These are phyloP conservation scores for Solidago caesia DNA, from an alignment of 129 eudicot genomes.

Conservation along the genomic window DNA sequence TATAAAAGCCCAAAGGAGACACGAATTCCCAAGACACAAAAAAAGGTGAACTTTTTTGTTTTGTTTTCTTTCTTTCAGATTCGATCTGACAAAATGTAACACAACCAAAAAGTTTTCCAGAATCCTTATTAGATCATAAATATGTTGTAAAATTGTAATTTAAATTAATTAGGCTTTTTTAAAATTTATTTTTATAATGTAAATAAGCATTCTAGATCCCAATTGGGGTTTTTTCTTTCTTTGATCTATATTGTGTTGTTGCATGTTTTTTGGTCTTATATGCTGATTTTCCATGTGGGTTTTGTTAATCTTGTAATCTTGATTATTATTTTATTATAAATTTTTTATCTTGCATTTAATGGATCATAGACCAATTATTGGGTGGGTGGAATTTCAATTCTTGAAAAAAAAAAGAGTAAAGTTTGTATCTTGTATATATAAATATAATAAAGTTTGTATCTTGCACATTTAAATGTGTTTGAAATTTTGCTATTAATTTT, in stretches of 20 bases:
- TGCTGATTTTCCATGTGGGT: conserved; percentile 12
- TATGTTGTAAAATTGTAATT: background rate
- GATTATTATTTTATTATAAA: conserved; percentile 6
- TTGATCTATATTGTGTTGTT: background rate
- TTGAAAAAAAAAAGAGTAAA: background rate
- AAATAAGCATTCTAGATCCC: conserved; percentile 19
- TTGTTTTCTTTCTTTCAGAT: conserved; percentile 13
- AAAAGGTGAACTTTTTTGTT: background rate
- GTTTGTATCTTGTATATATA: background rate
- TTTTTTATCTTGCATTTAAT: background rate
- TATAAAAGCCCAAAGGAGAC: conserved; percentile 17
- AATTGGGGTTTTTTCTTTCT: conserved; percentile 23
- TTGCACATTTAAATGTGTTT: conserved; percentile 17
- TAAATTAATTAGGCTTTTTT: background rate
- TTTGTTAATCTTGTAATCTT: conserved; percentile 8
- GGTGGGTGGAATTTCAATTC: background rate
- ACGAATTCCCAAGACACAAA: conserved; percentile 31
- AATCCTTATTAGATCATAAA: background rate
- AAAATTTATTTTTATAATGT: background rate
- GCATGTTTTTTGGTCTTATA: conserved; percentile 1
- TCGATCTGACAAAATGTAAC: conserved; percentile 29
- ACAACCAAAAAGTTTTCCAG: conserved; percentile 2
- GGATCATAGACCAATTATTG: background rate
- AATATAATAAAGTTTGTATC: background rate
- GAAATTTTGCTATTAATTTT: background rate